These are phyloP conservation scores for Przewalskia tangutica DNA, from an alignment of 257 asterid genomes.

Conservation along the genomic window DNA sequence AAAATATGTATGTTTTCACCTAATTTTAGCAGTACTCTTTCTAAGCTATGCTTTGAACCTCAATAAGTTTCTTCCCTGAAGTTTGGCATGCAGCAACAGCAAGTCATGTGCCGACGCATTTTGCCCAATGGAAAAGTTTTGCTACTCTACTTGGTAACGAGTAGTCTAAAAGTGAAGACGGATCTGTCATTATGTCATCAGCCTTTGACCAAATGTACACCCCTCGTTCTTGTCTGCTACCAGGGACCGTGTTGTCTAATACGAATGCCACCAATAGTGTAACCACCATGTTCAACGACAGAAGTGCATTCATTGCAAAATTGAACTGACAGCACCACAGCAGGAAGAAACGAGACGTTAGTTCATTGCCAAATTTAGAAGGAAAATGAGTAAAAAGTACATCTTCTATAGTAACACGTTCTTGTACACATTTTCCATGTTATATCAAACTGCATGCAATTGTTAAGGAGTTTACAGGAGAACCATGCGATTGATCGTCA, in stretches of 20 bases:
- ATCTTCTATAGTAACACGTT: not conserved
- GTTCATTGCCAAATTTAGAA: not conserved
- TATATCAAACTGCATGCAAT: not conserved
- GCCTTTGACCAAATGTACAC: slow-evolving; percentile 73
- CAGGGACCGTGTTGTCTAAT: slow-evolving; percentile 86
- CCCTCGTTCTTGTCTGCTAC: slow-evolving; percentile 80
- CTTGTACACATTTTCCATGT: not conserved
- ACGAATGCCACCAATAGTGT: slow-evolving; percentile 59
- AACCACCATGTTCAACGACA: slow-evolving; percentile 82
- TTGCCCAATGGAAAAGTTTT: slow-evolving; percentile 56
- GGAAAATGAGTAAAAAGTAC: not conserved
- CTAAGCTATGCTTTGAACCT: not conserved
- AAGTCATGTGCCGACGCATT: slow-evolving; percentile 50
- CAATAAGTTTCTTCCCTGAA: not conserved
- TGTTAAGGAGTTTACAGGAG: not conserved
- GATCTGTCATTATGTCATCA: slow-evolving; percentile 47
- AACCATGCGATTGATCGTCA: not conserved
- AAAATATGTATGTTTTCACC: slow-evolving; percentile 8
- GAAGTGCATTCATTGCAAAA: slow-evolving; percentile 69
- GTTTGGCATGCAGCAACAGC: not conserved
- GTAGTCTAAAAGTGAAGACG: slow-evolving; percentile 54
- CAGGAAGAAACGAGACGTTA: slow-evolving; percentile 3
- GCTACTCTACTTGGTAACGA: slow-evolving; percentile 49
- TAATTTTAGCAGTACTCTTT: slow-evolving; percentile 8
- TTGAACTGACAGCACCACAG: slow-evolving; percentile 37